Evolutionary conservation across 495 filamentous ascomycete genomes (phyloP).

Genomic region (Penicillium antarcticum): DNA sequence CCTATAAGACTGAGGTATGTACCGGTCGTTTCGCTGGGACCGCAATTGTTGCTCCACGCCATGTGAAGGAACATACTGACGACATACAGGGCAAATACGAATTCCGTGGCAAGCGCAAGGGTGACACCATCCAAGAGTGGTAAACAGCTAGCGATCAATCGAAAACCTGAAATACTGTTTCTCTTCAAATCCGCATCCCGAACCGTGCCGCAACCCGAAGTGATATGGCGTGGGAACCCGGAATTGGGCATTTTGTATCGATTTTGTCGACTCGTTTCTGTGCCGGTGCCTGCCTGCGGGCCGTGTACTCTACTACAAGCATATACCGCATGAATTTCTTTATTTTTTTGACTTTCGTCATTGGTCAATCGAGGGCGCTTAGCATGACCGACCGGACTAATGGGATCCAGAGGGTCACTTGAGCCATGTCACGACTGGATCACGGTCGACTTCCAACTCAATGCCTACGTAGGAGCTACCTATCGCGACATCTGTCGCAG

Average conservation of each 20-base stretch:
- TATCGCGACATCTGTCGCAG: no score
- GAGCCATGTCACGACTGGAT: no score
- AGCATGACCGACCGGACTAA: no score
- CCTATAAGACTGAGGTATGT: slow-evolving; percentile 80
- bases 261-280: slow-evolving; percentile 8
- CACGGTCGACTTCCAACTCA: no score
- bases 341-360: slow-evolving; percentile 8
- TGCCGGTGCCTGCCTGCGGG: slow-evolving; percentile 14
- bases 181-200: neutral
- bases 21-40: neutral
- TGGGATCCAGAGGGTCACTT: no score
- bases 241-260: neutral
- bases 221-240: neutral
- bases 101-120: slow-evolving; percentile 80
- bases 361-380: neutral
- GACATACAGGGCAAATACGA: slow-evolving; percentile 74
- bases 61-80: slow-evolving; percentile 12
- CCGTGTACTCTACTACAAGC: slow-evolving; percentile 38
- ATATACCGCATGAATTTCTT: slow-evolving; percentile 36
- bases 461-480: no score
- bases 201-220: neutral
- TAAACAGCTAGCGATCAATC: slow-evolving; percentile 32
- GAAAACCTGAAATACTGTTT: neutral
- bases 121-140: slow-evolving; percentile 74
- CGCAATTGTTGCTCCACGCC: neutral